phyloP scores from a whole-genome alignment of 306 rosid genomes.

The Malus asiatica region DNA sequence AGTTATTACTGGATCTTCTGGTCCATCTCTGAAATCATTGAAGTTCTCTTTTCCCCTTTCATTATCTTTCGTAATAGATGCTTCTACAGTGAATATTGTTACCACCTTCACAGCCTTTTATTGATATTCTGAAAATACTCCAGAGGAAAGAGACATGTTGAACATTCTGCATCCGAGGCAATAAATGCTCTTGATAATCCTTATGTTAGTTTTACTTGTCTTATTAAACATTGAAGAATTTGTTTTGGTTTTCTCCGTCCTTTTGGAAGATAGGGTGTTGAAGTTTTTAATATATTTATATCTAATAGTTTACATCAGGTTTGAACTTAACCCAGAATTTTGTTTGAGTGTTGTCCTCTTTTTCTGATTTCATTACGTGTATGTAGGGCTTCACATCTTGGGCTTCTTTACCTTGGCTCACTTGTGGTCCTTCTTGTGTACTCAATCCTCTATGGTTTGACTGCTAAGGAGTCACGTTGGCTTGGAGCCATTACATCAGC shows the following conservation, averaged over 20 bases:
- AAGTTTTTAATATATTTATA: neutral
- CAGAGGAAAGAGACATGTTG: neutral
- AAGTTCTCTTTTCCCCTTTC: neutral
- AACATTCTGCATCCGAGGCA: neutral
- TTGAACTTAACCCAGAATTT: neutral
- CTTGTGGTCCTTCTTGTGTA: constrained; percentile 74
- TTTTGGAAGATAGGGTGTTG: neutral
- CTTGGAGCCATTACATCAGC: constrained; percentile 92
- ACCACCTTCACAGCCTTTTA: neutral
- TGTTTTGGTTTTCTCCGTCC: neutral
- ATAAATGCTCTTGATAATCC: constrained; percentile 2
- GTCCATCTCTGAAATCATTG: neutral
- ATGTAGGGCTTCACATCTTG: constrained; percentile 93
- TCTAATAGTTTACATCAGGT: neutral
- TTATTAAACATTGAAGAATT: neutral
- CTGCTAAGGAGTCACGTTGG: constrained; percentile 81
- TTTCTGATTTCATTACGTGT: constrained; percentile 13
- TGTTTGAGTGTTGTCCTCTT: neutral
- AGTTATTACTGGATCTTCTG: neutral
- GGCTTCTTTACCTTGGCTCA: constrained; percentile 90
- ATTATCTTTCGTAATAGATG: neutral
- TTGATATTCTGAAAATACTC: neutral
- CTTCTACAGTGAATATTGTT: neutral
- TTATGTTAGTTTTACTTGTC: neutral
- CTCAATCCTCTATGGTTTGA: constrained; percentile 83